Base-by-base conservation (phyloP, 345 rosid genomes). In the Clarkia xantiana region DNA sequence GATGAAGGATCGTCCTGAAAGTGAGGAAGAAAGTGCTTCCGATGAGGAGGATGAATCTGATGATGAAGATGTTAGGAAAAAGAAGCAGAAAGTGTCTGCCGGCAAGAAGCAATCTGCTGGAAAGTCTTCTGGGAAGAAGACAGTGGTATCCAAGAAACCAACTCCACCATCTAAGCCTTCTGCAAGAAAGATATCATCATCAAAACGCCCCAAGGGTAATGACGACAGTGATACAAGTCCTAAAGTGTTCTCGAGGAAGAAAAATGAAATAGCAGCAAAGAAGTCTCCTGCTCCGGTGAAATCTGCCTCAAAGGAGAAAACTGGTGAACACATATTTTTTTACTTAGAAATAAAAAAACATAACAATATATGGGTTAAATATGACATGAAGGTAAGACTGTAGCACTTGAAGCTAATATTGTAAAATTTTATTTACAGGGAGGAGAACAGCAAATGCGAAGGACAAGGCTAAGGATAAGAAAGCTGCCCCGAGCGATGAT, bases 21-120 rank as follows among this genome's bases (percentile, higher is more conserved):
- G 83, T 16, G 87, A 81, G 62, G 93, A 79, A 66, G 78, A 79
- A 60, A 61, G 50, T 66, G 80, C 69, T 51, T 71, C 87, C n/a
- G 84, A 73, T 7, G 36, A 29, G 1, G 36, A 29, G 36, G 86
- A 83, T 34, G 89, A 81, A 49, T 87, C 90, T 55, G 91, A 81
- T 29, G 36, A 29, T 54, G 94, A 81, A 61, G 83, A 86, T 14
- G 45, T 45, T 14, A 41, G 56, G 47, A 91, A 76, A 67, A 91
- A 76, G 70, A 73, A 36, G 63, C 68, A 56, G 15, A 46, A 67
- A 45, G 47, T 53, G 15, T 60, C 78, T 18, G 50, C 75, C 34
- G 59, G 66, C 39, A 78, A 74, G 63, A 79, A 74, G 53, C 78
- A 58, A 61, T 55, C 94, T 56, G 47, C 74, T 58, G 82, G 67